Evolutionary conservation across 2,329 filamentous ascomycete genomes (phyloP), one percentile per base, ranked within the genome.

Genomic region (Venturiaceae sp.): DNA sequence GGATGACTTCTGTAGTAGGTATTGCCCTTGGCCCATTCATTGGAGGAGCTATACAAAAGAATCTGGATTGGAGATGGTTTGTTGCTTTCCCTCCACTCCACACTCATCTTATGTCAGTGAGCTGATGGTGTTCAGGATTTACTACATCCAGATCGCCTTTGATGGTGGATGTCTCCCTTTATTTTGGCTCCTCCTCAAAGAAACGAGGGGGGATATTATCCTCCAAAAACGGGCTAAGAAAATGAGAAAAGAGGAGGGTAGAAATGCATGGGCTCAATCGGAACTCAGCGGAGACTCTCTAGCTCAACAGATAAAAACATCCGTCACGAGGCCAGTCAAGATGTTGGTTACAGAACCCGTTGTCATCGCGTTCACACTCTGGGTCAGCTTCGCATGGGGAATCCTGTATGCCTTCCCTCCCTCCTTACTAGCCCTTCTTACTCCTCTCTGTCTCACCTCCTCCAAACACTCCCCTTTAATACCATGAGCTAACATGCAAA

Each of bases 281-380:
- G 41, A 46, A 26, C 41, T 46, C 41, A 46, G 41, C 28, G 21
- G 36, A 9, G 34, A 30, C 14, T 28, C 28, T 16, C 57, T 37
- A n/a, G 28, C 3, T 23, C 16, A 58, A 30, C 33, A 21, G 5
- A 16, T 58, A n/a, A 33, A 58, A 23, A 55, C 28, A 6, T 33
- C 65, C 46, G 64, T 68, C 14, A 60, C 58, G 13, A 65, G 72
- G 8, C 72, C 73, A 0, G 44, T 67, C n/a, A 69, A 71, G 39
- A 74, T 80, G 64, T 71, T 80, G 3, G 69, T 68, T 62, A 80
- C 77, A 1, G 78, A 81, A 66, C 74, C 74, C 2, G 77, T 81
- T 0, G 72, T 80, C 2, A 70, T 78, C 47, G 71, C 71, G 46
- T 72, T 75, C 53, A 77, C 76, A 1, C 60, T 80, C 19, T 79